Conservation (phyloP, 805 yeast species). For the Isabelozyma gotoi region DNA sequence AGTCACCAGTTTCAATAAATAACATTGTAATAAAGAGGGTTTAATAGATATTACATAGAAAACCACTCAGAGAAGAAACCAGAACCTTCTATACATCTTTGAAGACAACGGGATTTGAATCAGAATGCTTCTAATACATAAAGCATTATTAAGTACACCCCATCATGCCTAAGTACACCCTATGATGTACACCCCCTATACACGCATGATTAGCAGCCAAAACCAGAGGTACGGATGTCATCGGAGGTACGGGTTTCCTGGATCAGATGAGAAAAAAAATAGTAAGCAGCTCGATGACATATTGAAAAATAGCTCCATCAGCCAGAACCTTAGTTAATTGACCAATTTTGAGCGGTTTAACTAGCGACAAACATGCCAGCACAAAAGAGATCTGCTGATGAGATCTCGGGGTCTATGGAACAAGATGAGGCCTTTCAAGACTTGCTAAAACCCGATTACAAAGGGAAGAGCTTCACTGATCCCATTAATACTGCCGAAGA, state of each 20-base stretch:
- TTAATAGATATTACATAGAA: too few relatives aligned
- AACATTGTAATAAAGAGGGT: too few relatives aligned
- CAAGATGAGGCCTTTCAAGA: constrained; percentile 70
- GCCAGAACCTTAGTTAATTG: too few relatives aligned
- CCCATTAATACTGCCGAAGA: constrained; percentile 89
- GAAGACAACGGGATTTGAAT: too few relatives aligned
- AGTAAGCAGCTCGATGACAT: neutral
- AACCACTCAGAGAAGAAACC: too few relatives aligned
- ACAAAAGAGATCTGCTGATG: neutral
- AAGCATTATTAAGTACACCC: too few relatives aligned
- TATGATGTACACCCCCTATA: neutral
- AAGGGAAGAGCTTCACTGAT: constrained; percentile 85
- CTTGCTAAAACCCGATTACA: constrained; percentile 74
- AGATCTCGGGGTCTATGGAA: constrained; percentile 7
- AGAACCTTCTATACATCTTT: too few relatives aligned
- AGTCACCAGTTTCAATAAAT: too few relatives aligned
- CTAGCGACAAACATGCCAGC: neutral
- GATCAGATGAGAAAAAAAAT: neutral
- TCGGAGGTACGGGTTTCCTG: neutral
- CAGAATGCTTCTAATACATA: too few relatives aligned
- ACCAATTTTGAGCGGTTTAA: too few relatives aligned
- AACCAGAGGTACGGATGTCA: too few relatives aligned
- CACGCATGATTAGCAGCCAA: neutral
- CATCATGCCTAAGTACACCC: too few relatives aligned
- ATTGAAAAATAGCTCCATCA: neutral